Conservation (phyloP, 345 rosid species). For the Abelmoschus esculentus region DNA sequence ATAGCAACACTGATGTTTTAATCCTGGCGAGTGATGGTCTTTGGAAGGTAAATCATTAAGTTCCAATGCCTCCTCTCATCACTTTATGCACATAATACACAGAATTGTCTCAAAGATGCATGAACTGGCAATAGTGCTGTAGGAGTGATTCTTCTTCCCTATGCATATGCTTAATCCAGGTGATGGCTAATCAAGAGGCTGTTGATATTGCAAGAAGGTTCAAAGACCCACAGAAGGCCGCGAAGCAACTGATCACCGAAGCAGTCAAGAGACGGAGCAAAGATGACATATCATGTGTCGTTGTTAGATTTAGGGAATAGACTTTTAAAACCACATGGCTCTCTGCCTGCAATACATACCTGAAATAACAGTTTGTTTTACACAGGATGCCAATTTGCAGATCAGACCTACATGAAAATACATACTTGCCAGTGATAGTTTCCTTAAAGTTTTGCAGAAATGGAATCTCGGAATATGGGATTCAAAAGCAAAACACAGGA, state of each 20-base stretch:
- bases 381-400: conserved; percentile 16
- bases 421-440: conserved; percentile 12
- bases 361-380: conserved; percentile 21
- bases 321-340: conserved; percentile 10
- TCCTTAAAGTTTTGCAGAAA: conserved; percentile 5
- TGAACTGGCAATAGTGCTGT: background rate
- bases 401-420: conserved; percentile 16
- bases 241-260: conserved; percentile 58
- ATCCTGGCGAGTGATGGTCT: conserved; percentile 67
- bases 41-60: conserved; percentile 46
- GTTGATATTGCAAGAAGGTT: conserved; percentile 55
- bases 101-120: background rate
- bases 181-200: conserved; percentile 74
- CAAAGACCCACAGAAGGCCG: conserved; percentile 69
- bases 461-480: conserved; percentile 3
- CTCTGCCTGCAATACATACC: conserved; percentile 20
- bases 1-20: conserved; percentile 32
- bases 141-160: background rate
- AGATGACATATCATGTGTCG: conserved; percentile 76
- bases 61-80: background rate
- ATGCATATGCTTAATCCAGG: conserved; percentile 30
- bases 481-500: background rate
- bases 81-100: background rate
- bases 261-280: conserved; percentile 52
- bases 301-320: conserved; percentile 54